Evolutionary conservation across 2,329 filamentous ascomycete species (phyloP), one percentile per base, ranked within the genome.

Genomic region (Colletotrichum brevisporum): DNA sequence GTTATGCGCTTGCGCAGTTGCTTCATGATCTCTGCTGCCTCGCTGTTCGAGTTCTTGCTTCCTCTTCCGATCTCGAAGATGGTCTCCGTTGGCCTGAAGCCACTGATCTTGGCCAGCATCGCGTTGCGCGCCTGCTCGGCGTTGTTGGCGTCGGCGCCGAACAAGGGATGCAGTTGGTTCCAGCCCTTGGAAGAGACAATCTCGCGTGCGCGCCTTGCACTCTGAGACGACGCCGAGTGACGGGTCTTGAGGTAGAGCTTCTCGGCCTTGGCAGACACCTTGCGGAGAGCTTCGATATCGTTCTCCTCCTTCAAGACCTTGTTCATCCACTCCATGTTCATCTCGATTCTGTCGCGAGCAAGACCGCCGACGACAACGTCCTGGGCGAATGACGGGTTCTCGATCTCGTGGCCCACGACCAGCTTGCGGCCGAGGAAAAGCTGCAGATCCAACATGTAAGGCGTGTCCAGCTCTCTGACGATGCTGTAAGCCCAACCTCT

Each of bases 401-500:
- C 86, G 3, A 83, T 83, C 18, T 90, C 87, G 72, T 91, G 90
- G 0, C 95, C 95, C 39, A 97, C 79, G 1, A 97, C 84, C 18
- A 99, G 83, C 76, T 89, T 92, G 76, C 92, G 92, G n/a, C 94
- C 93, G 1, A 99, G 87, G 81, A 99, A 99, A 0, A 99, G 87
- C 78, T 99, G 97, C 62, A 99, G 84, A 79, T 99, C 96, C 5
- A 99, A 84, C 4, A 99, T 85, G 78, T 99, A 99, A 0, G 96
- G 95, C 6, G 93, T 90, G 80, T 99, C 96, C 1, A 92, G 89
- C 73, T 97, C 93, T 67, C 94, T 89, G 27, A 98, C 91, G 24
- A 99, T 86, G 83, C 94, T 98, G 82, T 97, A 99, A 82, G 92
- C 93, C 96, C 96, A 98, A 71, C 96, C 96, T 73, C 92, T 90